A percentile compares a stretch with the other conserved stretches of the same genome.
Conservation (phyloP, 768 basidiomycete species). For the Podaxis mareebaensis region DNA sequence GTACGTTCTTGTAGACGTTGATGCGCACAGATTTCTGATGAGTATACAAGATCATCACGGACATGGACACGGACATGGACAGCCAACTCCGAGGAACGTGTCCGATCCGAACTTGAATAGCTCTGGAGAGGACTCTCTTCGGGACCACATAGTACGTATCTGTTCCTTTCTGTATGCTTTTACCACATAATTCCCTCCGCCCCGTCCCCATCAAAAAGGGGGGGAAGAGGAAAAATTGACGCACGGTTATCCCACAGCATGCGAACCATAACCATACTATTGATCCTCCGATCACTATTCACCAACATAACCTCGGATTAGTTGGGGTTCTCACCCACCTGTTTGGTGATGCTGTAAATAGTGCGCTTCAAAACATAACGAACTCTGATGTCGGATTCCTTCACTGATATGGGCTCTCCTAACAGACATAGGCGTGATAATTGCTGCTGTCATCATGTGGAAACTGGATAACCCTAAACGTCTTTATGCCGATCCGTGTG, state of each 20-base stretch:
- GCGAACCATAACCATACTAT: conserved; percentile 49
- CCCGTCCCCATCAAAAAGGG: not conserved
- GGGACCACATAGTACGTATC: conserved; percentile 31
- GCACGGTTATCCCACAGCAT: conserved; percentile 34
- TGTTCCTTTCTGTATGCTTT: not conserved
- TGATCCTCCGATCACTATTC: conserved; percentile 33
- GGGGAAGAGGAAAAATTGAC: not conserved
- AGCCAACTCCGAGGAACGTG: conserved; percentile 16
- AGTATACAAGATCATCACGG: conserved; percentile 38
- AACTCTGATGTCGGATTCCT: conserved; percentile 8
- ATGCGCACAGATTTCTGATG: not conserved
- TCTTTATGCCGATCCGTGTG: conserved; percentile 57
- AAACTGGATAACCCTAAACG: conserved; percentile 37
- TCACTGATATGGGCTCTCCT: not conserved
- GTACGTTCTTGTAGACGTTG: conserved; percentile 23
- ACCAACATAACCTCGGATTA: conserved; percentile 45
- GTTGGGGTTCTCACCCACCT: conserved; percentile 52
- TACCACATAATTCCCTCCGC: not conserved
- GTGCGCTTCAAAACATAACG: conserved; percentile 28
- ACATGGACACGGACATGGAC: conserved; percentile 40
- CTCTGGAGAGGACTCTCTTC: conserved; percentile 20
- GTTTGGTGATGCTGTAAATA: conserved; percentile 54
- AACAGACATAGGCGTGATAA: conserved; percentile 54
- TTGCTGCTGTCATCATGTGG: conserved; percentile 52
- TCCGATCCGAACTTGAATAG: conserved; percentile 21